These are phyloP conservation scores for Colletotrichum truncatum DNA, from an alignment of 2,329 filamentous ascomycete species.

Conservation along the genomic window DNA sequence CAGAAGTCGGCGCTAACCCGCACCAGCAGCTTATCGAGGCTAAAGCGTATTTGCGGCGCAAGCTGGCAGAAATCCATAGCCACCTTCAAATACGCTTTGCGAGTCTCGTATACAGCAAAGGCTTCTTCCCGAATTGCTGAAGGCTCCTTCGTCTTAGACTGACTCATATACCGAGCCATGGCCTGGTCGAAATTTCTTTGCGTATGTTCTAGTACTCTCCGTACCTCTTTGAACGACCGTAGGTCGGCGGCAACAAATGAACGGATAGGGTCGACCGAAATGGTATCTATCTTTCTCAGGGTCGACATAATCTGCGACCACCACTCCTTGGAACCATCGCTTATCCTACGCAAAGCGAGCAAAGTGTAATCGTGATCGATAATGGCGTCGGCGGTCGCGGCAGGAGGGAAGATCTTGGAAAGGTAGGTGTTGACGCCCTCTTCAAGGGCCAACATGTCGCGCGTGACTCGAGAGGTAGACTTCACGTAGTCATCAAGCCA, in stretches of 20 bases:
- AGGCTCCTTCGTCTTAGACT: slow-evolving; percentile 93
- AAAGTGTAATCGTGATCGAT: slow-evolving; percentile 96
- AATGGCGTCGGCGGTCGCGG: slow-evolving; percentile 80
- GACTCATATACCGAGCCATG: slow-evolving; percentile 81
- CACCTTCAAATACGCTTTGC: slow-evolving; percentile 89
- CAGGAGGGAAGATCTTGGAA: slow-evolving; percentile 76
- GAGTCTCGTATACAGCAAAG: slow-evolving; percentile 92
- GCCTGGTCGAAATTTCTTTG: slow-evolving; percentile 88
- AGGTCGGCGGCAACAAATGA: slow-evolving; percentile 82
- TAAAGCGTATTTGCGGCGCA: slow-evolving; percentile 84
- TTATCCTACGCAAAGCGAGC: slow-evolving; percentile 83
- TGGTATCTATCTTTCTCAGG: slow-evolving; percentile 79
- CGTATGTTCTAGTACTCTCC: slow-evolving; percentile 77
- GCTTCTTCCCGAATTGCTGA: slow-evolving; percentile 93
- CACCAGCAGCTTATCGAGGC: slow-evolving; percentile 87
- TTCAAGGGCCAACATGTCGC: slow-evolving; percentile 78
- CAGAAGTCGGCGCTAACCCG: slow-evolving; percentile 87
- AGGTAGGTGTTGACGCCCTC: slow-evolving; percentile 81
- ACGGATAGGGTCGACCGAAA: slow-evolving; percentile 84
- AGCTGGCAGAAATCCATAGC: slow-evolving; percentile 93
- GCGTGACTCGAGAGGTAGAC: slow-evolving; percentile 63
- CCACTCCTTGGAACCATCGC: slow-evolving; percentile 87
- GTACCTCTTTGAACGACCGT: slow-evolving; percentile 85
- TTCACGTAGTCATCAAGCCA: slow-evolving; percentile 79
- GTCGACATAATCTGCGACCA: slow-evolving; percentile 80